phyloP scores from a whole-genome alignment of 1,284 basidiomycete genomes.

The Leccinum pallidistipes region DNA sequence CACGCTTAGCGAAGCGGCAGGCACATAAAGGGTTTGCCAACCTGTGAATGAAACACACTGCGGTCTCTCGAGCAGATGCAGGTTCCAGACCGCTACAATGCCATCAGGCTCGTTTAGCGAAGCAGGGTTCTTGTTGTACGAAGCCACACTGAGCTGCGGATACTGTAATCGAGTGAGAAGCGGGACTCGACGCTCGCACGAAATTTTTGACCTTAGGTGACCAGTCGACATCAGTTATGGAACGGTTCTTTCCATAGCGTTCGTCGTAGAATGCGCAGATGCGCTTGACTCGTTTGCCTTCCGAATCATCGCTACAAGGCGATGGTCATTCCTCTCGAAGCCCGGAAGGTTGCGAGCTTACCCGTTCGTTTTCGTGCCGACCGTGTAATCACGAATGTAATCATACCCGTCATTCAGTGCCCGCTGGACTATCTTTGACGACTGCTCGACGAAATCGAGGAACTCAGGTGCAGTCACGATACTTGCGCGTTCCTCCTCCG shows the following conservation, averaged over 20 bases:
- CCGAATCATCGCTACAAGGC: conserved; percentile 76
- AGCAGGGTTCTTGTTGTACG: conserved; percentile 95
- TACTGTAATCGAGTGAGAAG: conserved; percentile 55
- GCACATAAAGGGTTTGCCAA: conserved; percentile 36
- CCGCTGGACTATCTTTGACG: conserved; percentile 91
- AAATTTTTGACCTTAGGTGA: conserved; percentile 75
- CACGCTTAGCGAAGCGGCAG: conserved; percentile 14
- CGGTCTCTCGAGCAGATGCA: conserved; percentile 91
- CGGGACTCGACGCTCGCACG: not conserved
- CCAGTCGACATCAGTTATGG: conserved; percentile 97
- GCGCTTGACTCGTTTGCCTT: conserved; percentile 84
- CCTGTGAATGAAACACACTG: conserved; percentile 98
- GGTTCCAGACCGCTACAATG: conserved; percentile 96
- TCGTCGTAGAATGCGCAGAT: conserved; percentile 91
- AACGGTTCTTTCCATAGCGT: conserved; percentile 85
- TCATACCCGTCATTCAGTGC: conserved; percentile 97
- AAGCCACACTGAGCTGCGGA: conserved; percentile 91
- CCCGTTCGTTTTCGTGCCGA: conserved; percentile 76
- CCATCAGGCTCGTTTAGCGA: conserved; percentile 94
- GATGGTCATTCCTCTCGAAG: conserved; percentile 3
- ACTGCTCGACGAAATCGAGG: conserved; percentile 90
- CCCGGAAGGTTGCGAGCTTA: conserved; percentile 37
- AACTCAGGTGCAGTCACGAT: conserved; percentile 89
- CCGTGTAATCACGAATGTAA: conserved; percentile 93
- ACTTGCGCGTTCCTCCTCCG: conserved; percentile 79